A percentile compares a stretch with the other conserved stretches of the same genome.
Evolutionary conservation across 2,329 filamentous ascomycete genomes (phyloP).

Genomic region (Dactylellina drechsleri): DNA sequence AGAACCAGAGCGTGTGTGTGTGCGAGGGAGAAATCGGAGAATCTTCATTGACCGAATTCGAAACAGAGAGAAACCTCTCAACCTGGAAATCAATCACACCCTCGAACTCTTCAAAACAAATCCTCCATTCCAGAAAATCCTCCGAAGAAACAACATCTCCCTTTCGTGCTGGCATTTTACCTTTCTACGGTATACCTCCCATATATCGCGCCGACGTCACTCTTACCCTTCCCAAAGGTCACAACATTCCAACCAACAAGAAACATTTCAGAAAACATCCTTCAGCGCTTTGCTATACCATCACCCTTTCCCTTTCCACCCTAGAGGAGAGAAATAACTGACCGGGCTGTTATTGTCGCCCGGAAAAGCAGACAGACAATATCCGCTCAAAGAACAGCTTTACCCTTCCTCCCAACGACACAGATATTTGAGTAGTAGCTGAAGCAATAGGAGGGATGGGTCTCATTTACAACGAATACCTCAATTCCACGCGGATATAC

Average conservation of each 20-base stretch:
- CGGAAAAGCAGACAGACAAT: background rate
- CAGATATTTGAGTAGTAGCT: slow-evolving; percentile 27
- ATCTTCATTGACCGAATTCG: background rate
- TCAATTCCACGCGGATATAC: slow-evolving; percentile 86
- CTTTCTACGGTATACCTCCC: background rate
- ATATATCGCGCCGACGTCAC: background rate
- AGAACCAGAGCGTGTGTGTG: background rate
- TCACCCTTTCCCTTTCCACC: background rate
- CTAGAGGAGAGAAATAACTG: background rate
- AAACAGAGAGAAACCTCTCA: slow-evolving; percentile 25
- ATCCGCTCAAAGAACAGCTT: background rate
- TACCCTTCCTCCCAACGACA: background rate
- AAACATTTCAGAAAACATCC: background rate
- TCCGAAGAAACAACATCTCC: background rate
- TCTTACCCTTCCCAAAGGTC: no score
- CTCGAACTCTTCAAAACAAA: background rate
- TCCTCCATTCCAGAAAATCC: background rate
- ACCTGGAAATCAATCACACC: background rate
- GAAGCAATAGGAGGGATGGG: slow-evolving; percentile 71
- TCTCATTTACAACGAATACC: slow-evolving; percentile 89
- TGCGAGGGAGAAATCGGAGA: background rate
- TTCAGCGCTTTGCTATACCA: background rate
- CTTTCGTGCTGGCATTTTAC: background rate
- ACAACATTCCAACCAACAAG: background rate
- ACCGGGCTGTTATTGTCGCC: background rate